These are phyloP conservation scores for Sindora glabra DNA, from an alignment of 306 rosid genomes.

Conservation along the genomic window DNA sequence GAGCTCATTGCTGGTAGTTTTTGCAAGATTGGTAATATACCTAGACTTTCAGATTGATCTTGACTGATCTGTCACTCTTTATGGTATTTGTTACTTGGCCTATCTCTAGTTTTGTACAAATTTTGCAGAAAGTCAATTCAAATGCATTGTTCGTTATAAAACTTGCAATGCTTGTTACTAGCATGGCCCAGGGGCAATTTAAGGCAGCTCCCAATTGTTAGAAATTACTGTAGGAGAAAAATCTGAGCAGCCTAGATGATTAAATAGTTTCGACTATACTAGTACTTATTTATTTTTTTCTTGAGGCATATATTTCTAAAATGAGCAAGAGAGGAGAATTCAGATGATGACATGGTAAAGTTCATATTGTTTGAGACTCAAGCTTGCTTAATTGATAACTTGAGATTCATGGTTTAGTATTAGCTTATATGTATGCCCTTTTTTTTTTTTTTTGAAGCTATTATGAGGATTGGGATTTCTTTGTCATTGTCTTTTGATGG, in stretches of 20 bases:
- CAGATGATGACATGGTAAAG: not conserved
- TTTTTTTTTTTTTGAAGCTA: too few species aligned
- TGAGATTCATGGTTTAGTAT: too few species aligned
- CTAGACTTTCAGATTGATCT: constrained; percentile 5
- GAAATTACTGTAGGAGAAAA: not conserved
- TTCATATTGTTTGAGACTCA: too few species aligned
- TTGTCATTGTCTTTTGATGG: too few species aligned
- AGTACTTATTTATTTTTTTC: too few species aligned
- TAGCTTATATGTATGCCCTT: too few species aligned
- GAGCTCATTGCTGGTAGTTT: constrained; percentile 81
- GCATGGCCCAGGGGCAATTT: not conserved
- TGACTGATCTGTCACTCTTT: not conserved
- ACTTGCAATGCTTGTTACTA: not conserved
- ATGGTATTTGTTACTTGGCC: not conserved
- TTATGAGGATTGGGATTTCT: too few species aligned
- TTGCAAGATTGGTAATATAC: constrained; percentile 75
- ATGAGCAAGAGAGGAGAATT: not conserved
- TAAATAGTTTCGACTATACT: too few species aligned
- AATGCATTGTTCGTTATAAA: not conserved
- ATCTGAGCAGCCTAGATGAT: too few species aligned
- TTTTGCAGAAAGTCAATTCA: not conserved
- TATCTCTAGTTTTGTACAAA: constrained; percentile 1
- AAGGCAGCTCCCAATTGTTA: not conserved
- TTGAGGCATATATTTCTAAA: not conserved
- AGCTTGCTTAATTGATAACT: too few species aligned